Conservation (phyloP, 345 rosid genomes). For the Gossypium arboreum region DNA sequence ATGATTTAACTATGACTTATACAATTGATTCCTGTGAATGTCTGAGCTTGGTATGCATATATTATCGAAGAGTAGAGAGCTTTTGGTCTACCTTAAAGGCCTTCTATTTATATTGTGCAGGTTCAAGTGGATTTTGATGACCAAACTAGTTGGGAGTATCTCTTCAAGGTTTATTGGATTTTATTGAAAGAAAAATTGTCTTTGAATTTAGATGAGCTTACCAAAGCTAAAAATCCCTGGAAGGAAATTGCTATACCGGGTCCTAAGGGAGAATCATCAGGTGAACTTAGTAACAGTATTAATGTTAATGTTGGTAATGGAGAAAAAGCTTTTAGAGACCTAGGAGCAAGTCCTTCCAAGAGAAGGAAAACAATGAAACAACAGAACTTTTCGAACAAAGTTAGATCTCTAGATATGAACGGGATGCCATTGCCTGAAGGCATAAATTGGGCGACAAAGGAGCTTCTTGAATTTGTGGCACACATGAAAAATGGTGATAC, state of each 20-base stretch:
- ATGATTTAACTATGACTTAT: slow-evolving; percentile 23
- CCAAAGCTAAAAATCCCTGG: slow-evolving; percentile 78
- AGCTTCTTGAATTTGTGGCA: slow-evolving; percentile 8
- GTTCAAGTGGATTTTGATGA: slow-evolving; percentile 57
- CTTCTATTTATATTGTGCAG: slow-evolving; percentile 19
- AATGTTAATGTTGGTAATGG: slow-evolving; percentile 28
- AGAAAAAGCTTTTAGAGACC: slow-evolving; percentile 31
- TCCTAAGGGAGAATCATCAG: slow-evolving; percentile 16
- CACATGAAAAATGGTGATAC: slow-evolving; percentile 42
- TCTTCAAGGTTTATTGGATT: slow-evolving; percentile 91
- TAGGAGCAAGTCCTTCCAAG: slow-evolving; percentile 43
- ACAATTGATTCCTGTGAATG: not conserved
- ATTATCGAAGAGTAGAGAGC: not conserved
- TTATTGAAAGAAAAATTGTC: slow-evolving; percentile 63
- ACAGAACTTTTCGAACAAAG: slow-evolving; percentile 27
- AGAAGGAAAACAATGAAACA: slow-evolving; percentile 47
- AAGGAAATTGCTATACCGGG: slow-evolving; percentile 34
- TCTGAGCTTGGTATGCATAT: not conserved
- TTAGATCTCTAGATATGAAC: slow-evolving; percentile 18
- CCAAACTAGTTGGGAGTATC: slow-evolving; percentile 94
- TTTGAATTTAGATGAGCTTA: slow-evolving; percentile 65
- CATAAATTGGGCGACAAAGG: slow-evolving; percentile 78
- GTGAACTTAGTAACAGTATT: slow-evolving; percentile 16
- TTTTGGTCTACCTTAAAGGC: slow-evolving; percentile 9
- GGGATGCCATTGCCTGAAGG: slow-evolving; percentile 29